Evolutionary conservation across 2,329 filamentous ascomycete species (phyloP).

Genomic region (Neofusicoccum laricinum): DNA sequence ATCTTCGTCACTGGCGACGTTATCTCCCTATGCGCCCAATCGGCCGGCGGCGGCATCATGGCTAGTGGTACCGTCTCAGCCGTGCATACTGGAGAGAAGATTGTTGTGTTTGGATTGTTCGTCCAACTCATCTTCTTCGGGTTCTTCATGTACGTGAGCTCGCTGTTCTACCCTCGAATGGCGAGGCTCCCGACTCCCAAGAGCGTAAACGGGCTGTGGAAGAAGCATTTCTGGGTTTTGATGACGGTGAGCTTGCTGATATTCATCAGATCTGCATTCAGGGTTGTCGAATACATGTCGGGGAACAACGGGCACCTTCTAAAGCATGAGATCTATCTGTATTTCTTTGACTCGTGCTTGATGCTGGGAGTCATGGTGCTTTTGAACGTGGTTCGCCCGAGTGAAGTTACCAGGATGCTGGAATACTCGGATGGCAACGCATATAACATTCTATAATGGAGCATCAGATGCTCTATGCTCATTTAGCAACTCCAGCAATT

Average conservation of each 20-base stretch:
- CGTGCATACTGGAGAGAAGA: slow-evolving; percentile 32
- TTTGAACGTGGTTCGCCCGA: slow-evolving; percentile 38
- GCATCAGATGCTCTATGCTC: too few species aligned
- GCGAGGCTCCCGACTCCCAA: slow-evolving; percentile 18
- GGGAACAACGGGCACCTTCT: slow-evolving; percentile 46
- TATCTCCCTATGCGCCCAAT: slow-evolving; percentile 33
- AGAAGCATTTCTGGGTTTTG: slow-evolving; percentile 40
- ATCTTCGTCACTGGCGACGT: slow-evolving; percentile 43
- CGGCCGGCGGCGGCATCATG: slow-evolving; percentile 2
- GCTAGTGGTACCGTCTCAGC: not conserved
- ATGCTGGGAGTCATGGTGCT: slow-evolving; percentile 44
- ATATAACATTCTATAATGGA: too few species aligned
- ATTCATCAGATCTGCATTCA: slow-evolving; percentile 47
- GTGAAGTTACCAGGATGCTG: slow-evolving; percentile 20
- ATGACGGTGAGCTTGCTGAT: slow-evolving; percentile 47
- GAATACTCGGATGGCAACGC: too few species aligned
- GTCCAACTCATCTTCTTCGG: slow-evolving; percentile 52
- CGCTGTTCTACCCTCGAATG: slow-evolving; percentile 28
- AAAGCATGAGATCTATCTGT: slow-evolving; percentile 44
- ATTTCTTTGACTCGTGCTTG: slow-evolving; percentile 47
- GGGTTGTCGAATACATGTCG: slow-evolving; percentile 48
- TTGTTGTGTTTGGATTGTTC: slow-evolving; percentile 50
- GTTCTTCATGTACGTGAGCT: slow-evolving; percentile 44
- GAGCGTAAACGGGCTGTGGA: slow-evolving; percentile 12
- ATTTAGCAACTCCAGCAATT: too few species aligned